Conservation (phyloP, 2,329 filamentous ascomycete genomes). For the Plectosphaerella cucumerina region DNA sequence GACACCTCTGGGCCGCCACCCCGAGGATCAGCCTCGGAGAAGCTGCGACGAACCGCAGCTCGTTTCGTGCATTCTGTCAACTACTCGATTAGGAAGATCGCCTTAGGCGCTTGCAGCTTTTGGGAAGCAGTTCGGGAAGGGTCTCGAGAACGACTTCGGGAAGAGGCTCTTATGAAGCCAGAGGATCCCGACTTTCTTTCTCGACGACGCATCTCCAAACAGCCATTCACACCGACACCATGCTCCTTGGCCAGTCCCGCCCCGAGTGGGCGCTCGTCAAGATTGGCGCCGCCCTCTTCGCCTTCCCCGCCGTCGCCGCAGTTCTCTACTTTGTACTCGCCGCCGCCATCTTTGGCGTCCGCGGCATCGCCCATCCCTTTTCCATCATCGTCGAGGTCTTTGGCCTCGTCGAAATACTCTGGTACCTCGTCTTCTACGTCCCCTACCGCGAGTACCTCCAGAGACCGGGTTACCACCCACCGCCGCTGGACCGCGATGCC, state of each 20-base stretch:
- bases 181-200: no score
- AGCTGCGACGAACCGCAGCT: no score
- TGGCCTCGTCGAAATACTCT: constrained; percentile 33
- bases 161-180: no score
- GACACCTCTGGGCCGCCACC: no score
- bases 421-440: constrained; percentile 35
- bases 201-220: no score
- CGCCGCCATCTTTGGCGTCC: constrained; percentile 13
- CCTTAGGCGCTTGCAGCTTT: no score
- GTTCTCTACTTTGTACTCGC: constrained; percentile 16
- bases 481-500: constrained; percentile 35
- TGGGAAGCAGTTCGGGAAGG: no score
- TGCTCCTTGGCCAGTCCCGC: neutral
- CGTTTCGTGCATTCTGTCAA: no score
- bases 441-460: constrained; percentile 37
- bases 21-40: no score
- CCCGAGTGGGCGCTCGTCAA: constrained; percentile 6
- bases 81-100: no score
- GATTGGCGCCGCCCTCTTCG: constrained; percentile 7
- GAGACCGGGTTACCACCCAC: constrained; percentile 19
- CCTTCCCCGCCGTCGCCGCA: constrained; percentile 10
- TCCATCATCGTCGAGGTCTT: constrained; percentile 17
- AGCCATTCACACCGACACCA: neutral
- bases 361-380: constrained; percentile 16
- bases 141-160: no score